These are phyloP conservation scores for Tolypocladium guangdongense DNA, from an alignment of 2,329 filamentous ascomycete species.

Conservation along the genomic window DNA sequence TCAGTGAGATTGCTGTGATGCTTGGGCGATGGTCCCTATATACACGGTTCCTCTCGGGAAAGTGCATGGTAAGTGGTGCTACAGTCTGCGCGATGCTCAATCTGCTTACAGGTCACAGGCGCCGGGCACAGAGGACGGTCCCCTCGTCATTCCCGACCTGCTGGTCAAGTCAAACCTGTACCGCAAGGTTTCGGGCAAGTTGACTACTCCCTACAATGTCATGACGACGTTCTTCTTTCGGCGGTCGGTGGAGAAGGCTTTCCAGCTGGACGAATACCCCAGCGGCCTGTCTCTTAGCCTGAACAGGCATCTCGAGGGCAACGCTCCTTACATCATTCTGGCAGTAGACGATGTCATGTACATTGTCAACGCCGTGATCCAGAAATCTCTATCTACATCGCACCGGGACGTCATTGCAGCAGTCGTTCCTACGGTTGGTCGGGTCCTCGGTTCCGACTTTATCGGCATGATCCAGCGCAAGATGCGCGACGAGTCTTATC, in stretches of 20 bases:
- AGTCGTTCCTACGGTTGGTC: constrained; percentile 66
- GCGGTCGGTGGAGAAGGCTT: constrained; percentile 91
- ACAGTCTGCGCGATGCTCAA: neutral
- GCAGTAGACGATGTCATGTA: constrained; percentile 99
- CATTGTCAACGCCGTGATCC: constrained; percentile 85
- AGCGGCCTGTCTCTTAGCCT: constrained; percentile 66
- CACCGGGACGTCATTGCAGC: constrained; percentile 68
- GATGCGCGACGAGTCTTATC: constrained; percentile 94
- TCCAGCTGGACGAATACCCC: constrained; percentile 88
- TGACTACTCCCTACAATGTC: constrained; percentile 73
- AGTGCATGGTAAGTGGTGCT: constrained; percentile 57
- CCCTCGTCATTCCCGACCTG: constrained; percentile 59
- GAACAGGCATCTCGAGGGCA: constrained; percentile 59
- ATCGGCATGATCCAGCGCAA: constrained; percentile 95
- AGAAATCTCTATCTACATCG: constrained; percentile 76
- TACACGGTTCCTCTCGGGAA: constrained; percentile 75
- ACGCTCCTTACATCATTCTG: constrained; percentile 84
- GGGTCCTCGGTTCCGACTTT: constrained; percentile 80
- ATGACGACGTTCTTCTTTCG: constrained; percentile 98
- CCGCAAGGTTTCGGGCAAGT: constrained; percentile 63
- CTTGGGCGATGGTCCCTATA: constrained; percentile 89
- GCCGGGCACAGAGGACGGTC: constrained; percentile 39
- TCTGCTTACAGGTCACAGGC: constrained; percentile 28
- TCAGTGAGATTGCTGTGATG: constrained; percentile 87
- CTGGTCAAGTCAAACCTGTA: constrained; percentile 68